phyloP scores from a whole-genome alignment of 1,284 basidiomycete species.

The Ceratorhiza oryzae-sativae region DNA sequence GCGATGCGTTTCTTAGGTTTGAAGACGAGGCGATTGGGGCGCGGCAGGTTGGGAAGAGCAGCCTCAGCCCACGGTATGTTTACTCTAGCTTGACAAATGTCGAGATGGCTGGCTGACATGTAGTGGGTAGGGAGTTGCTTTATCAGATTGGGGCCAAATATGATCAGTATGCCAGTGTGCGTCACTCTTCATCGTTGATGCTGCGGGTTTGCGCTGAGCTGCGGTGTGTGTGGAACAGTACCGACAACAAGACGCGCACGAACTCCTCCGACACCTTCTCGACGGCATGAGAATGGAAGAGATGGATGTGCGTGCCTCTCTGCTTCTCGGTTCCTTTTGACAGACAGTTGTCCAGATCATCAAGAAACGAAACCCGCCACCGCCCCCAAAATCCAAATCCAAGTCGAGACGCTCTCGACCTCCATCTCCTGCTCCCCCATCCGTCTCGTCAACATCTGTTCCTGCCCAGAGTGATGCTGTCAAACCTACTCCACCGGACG shows the following conservation, averaged over 20 bases:
- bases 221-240: constrained; percentile 52
- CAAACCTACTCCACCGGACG: constrained; percentile 19
- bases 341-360: constrained; percentile 62
- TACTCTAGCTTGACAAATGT: background rate
- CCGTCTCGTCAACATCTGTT: no score
- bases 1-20: constrained; percentile 43
- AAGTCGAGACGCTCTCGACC: constrained; percentile 38
- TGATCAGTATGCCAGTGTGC: constrained; percentile 85
- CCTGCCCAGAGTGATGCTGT: constrained; percentile 12
- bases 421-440: constrained; percentile 8
- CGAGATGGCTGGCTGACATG: background rate
- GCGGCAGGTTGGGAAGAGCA: constrained; percentile 43
- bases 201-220: background rate
- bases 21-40: constrained; percentile 42
- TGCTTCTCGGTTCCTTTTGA: background rate
- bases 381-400: constrained; percentile 47
- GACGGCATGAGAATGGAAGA: constrained; percentile 98
- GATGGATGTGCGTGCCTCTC: constrained; percentile 69
- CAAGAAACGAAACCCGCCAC: constrained; percentile 70
- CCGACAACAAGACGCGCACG: constrained; percentile 93
- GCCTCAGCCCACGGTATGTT: constrained; percentile 46
- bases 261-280: constrained; percentile 85
- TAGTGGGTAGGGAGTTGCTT: constrained; percentile 60
- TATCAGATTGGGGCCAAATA: constrained; percentile 80
- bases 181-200: constrained; percentile 42